Base-by-base conservation (phyloP, 1,284 basidiomycete species). In the Austroboletus niveus region DNA sequence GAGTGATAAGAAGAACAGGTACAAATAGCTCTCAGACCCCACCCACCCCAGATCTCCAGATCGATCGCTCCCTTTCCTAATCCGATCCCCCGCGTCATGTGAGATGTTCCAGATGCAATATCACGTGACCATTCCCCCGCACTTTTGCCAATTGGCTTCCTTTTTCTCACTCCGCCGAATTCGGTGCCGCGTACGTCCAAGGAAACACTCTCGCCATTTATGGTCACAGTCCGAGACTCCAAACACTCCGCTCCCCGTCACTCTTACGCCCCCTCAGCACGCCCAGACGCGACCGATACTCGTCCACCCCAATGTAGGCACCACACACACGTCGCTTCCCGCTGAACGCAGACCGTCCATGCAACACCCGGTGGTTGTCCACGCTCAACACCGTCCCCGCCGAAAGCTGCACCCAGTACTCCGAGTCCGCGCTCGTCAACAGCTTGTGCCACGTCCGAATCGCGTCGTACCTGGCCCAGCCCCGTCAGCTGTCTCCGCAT, bases 341-440 rank as follows among this genome's bases (percentile, higher is more conserved):
- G 2, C 83, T 81, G 66, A 98, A 99, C 0, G 85, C 82, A 0
- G 92, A 91, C 8, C 96, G 85, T 7, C 96, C 96, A 60, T 98
- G 97, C 48, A 99, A 75, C 4, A 98, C 92, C 11, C 96, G 83
- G 69, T 97, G 92, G 65, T 99, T 98, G 71, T 99, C 90, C 27
- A 61, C 55, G 45, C 62, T 58, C 47, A 98, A 78, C 31, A 87
- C 87, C 0, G 87, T 96, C 0, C 96, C 95, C 0, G 93, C 88
- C 40, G 79, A 75, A 24, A 99, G 78, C 66, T 94, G 89, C 1
- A 90, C 79, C 94, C 95, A 98, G 61, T 91, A 94, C 68, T 97
- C 92, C 0, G 89, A 89, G 62, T 95, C 90, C 0, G 82, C 71
- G 54, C 85, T 88, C 17, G 85, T 89, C 47, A 96, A 68, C 44